Percentiles rank a stretch among this genome's conserved stretches.
These are phyloP conservation scores for Chrysanthemum makinoi DNA, from an alignment of 129 eudicot species.

Conservation along the genomic window DNA sequence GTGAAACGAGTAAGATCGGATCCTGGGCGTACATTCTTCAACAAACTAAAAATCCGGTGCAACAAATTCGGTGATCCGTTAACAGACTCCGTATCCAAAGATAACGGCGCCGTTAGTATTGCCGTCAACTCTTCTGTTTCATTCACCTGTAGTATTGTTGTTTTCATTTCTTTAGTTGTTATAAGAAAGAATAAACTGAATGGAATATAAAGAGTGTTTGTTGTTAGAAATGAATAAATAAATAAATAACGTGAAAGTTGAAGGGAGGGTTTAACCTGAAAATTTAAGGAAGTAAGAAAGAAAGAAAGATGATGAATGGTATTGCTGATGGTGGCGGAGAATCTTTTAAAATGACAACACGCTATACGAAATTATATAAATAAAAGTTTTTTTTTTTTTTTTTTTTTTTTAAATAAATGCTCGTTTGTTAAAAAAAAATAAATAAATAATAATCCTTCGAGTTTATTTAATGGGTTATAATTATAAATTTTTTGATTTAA, in stretches of 20 bases:
- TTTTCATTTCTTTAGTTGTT: too few species aligned
- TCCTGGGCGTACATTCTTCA: constrained; percentile 60
- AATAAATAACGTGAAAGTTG: constrained; percentile 6
- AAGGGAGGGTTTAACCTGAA: constrained; percentile 14
- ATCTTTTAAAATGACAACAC: constrained; percentile 29
- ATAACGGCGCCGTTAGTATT: constrained; percentile 52
- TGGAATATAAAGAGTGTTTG: neutral
- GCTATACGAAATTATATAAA: constrained; percentile 13
- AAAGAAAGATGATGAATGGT: neutral
- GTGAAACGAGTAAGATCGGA: constrained; percentile 77
- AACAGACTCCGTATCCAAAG: constrained; percentile 41
- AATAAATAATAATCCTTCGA: too few species aligned
- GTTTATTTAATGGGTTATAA: too few species aligned
- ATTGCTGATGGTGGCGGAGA: constrained; percentile 25
- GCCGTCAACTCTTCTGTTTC: constrained; percentile 17
- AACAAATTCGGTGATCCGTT: constrained; percentile 55
- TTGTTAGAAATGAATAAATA: neutral
- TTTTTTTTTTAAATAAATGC: too few species aligned
- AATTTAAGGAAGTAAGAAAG: constrained; percentile 7
- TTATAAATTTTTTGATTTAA: too few species aligned
- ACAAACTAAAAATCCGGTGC: constrained; percentile 55
- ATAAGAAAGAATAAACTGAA: neutral
- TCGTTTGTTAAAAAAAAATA: too few species aligned
- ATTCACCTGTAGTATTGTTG: too few species aligned
- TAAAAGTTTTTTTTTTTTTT: too few species aligned